Evolutionary conservation across 345 rosid species (phyloP).

Genomic region (Bruguiera parviflora): DNA sequence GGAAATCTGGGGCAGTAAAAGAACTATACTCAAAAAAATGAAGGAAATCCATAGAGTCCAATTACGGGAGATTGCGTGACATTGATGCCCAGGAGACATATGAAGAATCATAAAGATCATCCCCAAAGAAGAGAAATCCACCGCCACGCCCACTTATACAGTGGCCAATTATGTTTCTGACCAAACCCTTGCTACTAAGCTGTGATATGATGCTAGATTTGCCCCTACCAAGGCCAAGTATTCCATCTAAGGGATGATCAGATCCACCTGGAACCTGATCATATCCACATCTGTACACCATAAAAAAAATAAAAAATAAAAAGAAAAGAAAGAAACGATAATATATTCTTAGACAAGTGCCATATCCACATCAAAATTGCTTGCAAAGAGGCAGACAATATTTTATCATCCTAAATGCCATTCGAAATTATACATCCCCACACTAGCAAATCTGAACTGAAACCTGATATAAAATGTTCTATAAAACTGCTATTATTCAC

Average conservation of each 20-base stretch:
- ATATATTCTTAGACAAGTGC: background rate
- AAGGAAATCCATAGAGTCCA: background rate
- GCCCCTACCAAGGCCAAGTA: constrained; percentile 90
- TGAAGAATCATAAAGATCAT: constrained; percentile 64
- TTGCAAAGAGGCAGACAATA: too few relatives aligned
- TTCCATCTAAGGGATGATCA: constrained; percentile 83
- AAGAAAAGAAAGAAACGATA: background rate
- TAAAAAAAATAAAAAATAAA: too few relatives aligned
- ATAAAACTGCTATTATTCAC: background rate
- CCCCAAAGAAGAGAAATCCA: constrained; percentile 85
- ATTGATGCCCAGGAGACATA: constrained; percentile 67
- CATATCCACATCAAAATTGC: background rate
- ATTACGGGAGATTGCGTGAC: constrained; percentile 60
- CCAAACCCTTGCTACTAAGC: constrained; percentile 63
- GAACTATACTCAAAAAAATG: background rate
- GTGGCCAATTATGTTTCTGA: constrained; percentile 73
- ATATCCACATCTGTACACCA: constrained; percentile 70
- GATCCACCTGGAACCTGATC: constrained; percentile 68
- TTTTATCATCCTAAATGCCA: too few relatives aligned
- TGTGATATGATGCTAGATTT: constrained; percentile 73
- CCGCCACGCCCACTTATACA: constrained; percentile 80
- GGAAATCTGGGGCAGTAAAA: background rate
- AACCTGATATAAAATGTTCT: background rate
- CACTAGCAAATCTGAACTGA: background rate
- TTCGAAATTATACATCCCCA: too few relatives aligned